Evolutionary conservation across 306 rosid species (phyloP).

Genomic region (Prunus armeniaca): DNA sequence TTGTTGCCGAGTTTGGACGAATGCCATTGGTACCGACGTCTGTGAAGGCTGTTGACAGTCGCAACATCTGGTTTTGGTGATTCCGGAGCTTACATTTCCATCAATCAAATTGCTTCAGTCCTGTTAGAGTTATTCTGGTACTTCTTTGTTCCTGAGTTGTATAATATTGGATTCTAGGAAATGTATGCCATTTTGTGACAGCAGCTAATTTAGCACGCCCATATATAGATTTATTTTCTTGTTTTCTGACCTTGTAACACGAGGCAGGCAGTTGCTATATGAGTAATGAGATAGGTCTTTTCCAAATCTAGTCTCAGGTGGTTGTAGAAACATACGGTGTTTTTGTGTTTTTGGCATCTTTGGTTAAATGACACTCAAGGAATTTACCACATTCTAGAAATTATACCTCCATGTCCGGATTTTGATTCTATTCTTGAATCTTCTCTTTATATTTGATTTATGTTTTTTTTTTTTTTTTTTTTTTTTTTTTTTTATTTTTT

Average conservation of each 20-base stretch:
- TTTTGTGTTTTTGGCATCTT: background rate
- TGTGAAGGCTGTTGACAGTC: constrained; percentile 87
- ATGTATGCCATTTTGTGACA: constrained; percentile 27
- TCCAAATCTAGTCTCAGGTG: background rate
- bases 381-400: background rate
- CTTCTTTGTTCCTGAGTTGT: constrained; percentile 37
- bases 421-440: background rate
- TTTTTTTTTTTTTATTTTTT: too few species aligned
- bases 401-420: background rate
- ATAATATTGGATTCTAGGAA: constrained; percentile 29
- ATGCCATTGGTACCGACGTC: constrained; percentile 78
- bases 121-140: constrained; percentile 26
- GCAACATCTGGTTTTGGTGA: constrained; percentile 88
- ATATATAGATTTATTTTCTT: constrained; percentile 36
- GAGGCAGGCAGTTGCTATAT: constrained; percentile 35
- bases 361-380: background rate
- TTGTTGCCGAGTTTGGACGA: constrained; percentile 58
- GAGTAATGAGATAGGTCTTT: constrained; percentile 2
- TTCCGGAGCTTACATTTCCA: background rate
- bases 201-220: constrained; percentile 29
- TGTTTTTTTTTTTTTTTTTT: too few species aligned
- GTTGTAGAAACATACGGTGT: constrained; percentile 22
- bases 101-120: background rate
- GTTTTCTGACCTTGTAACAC: constrained; percentile 37
- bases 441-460: too few species aligned